These are phyloP conservation scores for Earliella scabrosa DNA, from an alignment of 1,284 basidiomycete species.

Conservation along the genomic window DNA sequence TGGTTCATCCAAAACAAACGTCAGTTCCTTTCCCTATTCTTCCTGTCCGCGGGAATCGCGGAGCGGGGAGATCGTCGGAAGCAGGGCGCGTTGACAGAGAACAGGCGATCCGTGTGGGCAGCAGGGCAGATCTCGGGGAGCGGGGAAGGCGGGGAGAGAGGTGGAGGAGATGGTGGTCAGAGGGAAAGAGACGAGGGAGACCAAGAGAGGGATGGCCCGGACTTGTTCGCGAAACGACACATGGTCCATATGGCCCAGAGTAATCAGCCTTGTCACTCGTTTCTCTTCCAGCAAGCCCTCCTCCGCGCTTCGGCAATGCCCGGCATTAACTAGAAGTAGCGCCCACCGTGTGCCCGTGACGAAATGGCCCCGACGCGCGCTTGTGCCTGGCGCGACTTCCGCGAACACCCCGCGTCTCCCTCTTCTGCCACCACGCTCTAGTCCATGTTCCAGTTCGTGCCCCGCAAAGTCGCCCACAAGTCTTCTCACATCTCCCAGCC, in stretches of 20 bases:
- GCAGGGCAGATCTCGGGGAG: too few species aligned
- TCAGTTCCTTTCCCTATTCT: neutral
- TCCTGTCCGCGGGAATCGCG: neutral
- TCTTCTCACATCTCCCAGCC: neutral
- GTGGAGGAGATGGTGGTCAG: too few species aligned
- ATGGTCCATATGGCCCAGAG: neutral
- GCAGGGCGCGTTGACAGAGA: neutral
- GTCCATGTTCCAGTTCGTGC: conserved; percentile 34
- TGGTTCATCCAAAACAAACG: too few species aligned
- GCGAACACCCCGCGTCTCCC: neutral
- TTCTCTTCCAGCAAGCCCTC: too few species aligned
- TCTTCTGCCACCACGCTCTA: neutral
- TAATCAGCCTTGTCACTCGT: too few species aligned
- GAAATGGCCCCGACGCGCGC: too few species aligned
- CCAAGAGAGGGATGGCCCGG: too few species aligned
- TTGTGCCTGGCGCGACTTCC: too few species aligned
- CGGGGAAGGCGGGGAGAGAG: neutral
- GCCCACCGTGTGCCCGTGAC: neutral
- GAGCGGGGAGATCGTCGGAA: conserved; percentile 6
- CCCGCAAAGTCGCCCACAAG: conserved; percentile 31
- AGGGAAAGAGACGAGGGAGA: too few species aligned
- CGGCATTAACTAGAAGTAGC: neutral
- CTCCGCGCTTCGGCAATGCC: too few species aligned
- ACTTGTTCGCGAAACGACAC: too few species aligned
- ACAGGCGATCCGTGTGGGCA: neutral